These are phyloP conservation scores for Pseudophaeomoniella oleicola DNA, from an alignment of 2,329 filamentous ascomycete genomes.

Conservation along the genomic window DNA sequence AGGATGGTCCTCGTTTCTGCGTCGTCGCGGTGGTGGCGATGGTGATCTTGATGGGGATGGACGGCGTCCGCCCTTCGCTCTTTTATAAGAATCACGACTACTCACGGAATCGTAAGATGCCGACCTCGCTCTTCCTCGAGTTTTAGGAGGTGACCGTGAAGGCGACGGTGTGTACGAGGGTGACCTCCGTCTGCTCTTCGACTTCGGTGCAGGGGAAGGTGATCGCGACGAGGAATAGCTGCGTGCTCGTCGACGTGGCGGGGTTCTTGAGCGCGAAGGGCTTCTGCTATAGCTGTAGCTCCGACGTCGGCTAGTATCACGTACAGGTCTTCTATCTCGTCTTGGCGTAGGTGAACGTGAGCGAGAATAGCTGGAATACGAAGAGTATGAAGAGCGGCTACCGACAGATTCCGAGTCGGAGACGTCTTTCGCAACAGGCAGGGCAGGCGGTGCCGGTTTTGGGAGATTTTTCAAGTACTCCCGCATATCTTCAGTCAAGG, in stretches of 20 bases:
- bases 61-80: neutral
- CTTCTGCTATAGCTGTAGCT: conserved; percentile 7
- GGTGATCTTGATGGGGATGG: neutral
- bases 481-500: conserved; percentile 87
- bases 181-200: neutral
- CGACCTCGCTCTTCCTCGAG: conserved; percentile 5
- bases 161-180: conserved; percentile 2
- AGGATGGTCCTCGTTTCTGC: neutral
- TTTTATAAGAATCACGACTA: neutral
- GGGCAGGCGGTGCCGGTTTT: conserved; percentile 57
- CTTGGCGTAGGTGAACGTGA: conserved; percentile 6
- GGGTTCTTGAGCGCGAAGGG: conserved; percentile 10
- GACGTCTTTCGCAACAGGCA: conserved; percentile 30
- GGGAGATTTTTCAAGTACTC: conserved; percentile 80
- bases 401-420: conserved; percentile 48
- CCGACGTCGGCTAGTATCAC: conserved; percentile 6
- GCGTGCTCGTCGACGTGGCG: conserved; percentile 1
- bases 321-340: conserved; percentile 1
- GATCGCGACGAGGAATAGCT: conserved; percentile 5
- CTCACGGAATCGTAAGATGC: neutral
- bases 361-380: conserved; percentile 35
- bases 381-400: conserved; percentile 63
- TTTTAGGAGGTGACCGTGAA: conserved; percentile 3
- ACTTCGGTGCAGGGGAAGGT: conserved; percentile 5
- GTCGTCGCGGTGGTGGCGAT: neutral